Conservation (phyloP, 768 basidiomycete species). For the Scleroderma citrinum region DNA sequence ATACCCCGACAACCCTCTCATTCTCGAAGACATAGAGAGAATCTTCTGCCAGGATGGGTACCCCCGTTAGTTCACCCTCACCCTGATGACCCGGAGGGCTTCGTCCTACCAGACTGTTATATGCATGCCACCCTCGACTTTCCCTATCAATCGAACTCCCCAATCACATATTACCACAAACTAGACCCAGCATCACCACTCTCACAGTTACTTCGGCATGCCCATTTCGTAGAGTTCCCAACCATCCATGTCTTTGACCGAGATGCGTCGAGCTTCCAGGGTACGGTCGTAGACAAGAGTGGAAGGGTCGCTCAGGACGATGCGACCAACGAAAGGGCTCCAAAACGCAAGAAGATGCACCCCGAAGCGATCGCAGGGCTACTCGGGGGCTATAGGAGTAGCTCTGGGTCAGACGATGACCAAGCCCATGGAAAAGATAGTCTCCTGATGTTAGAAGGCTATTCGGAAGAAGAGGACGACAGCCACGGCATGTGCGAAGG, state of each 20-base stretch:
- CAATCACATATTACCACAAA: conserved; percentile 43
- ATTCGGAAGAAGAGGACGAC: conserved; percentile 19
- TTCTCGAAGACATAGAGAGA: conserved; percentile 42
- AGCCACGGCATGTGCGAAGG: conserved; percentile 1
- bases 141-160: conserved; percentile 13
- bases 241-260: conserved; percentile 71
- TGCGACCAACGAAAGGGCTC: conserved; percentile 21
- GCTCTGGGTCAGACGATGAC: conserved; percentile 28
- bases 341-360: conserved; percentile 56
- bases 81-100: conserved; percentile 50
- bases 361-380: conserved; percentile 52
- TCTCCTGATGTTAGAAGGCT: conserved; percentile 19
- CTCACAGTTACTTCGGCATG: conserved; percentile 43
- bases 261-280: conserved; percentile 46
- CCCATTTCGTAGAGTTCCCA: conserved; percentile 78
- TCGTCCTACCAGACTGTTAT: conserved; percentile 53
- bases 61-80: conserved; percentile 45
- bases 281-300: conserved; percentile 50
- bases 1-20: conserved; percentile 23
- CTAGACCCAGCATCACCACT: conserved; percentile 50
- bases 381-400: conserved; percentile 49
- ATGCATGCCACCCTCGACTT: conserved; percentile 42
- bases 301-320: conserved; percentile 32
- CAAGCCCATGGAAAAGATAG: conserved; percentile 4
- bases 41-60: conserved; percentile 49